Conservation (phyloP, 2,329 filamentous ascomycete genomes). For the Podosphaera aphanis region DNA sequence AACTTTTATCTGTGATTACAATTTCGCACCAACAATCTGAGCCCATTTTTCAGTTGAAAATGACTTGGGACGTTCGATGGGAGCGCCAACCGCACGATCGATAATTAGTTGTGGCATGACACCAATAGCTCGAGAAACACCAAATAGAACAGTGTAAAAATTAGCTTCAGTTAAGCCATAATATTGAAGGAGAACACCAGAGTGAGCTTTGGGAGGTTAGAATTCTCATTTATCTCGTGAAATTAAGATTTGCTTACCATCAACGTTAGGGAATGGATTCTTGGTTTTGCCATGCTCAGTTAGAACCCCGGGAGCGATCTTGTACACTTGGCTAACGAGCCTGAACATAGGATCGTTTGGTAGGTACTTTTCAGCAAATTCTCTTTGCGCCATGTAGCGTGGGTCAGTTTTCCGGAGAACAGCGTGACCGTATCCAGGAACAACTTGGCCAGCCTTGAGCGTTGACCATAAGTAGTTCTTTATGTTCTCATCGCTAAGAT, state of each 20-base stretch:
- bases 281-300: slow-evolving; percentile 99
- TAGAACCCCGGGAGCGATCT: slow-evolving; percentile 92
- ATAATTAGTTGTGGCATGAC: slow-evolving; percentile 99
- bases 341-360: slow-evolving; percentile 67
- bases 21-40: slow-evolving; percentile 73
- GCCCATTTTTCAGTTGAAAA: slow-evolving; percentile 95
- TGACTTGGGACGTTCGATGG: slow-evolving; percentile 96
- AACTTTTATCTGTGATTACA: slow-evolving; percentile 30
- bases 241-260: slow-evolving; percentile 24
- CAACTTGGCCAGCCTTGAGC: slow-evolving; percentile 83
- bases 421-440: slow-evolving; percentile 94
- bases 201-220: slow-evolving; percentile 76
- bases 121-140: slow-evolving; percentile 92
- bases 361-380: slow-evolving; percentile 50
- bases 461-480: slow-evolving; percentile 98
- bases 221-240: neutral
- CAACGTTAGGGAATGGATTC: slow-evolving; percentile 98
- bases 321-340: slow-evolving; percentile 99
- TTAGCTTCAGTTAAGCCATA: slow-evolving; percentile 96
- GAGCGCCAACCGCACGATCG: slow-evolving; percentile 86
- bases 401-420: slow-evolving; percentile 99
- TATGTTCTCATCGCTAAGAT: slow-evolving; percentile 89
- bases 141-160: slow-evolving; percentile 99
- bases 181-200: slow-evolving; percentile 96
- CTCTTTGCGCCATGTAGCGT: slow-evolving; percentile 93